Percentiles rank a stretch among this genome's conserved stretches.
Evolutionary conservation across 192 early-diverging fungal species (phyloP).

Genomic region (Allomyces macrogynus): DNA sequence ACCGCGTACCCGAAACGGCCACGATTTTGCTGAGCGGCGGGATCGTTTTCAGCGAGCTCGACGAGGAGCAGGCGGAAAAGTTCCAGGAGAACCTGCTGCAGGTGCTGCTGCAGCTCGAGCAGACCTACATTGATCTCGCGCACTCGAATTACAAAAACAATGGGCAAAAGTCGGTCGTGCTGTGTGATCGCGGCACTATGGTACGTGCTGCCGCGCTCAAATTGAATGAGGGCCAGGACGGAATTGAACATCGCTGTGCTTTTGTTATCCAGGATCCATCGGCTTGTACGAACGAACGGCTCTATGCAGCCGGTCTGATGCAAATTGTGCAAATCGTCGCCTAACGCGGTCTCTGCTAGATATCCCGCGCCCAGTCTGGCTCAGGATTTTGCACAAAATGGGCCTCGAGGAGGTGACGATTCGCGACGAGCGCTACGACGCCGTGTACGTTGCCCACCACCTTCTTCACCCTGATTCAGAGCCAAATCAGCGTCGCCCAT

Average conservation of each 20-base stretch:
- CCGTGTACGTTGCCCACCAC: too few species aligned
- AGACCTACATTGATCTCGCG: constrained; percentile 19
- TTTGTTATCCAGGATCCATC: not conserved
- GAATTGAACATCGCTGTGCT: too few species aligned
- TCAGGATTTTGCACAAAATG: constrained; percentile 14
- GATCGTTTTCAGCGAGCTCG: constrained; percentile 11
- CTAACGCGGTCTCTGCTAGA: constrained; percentile 11
- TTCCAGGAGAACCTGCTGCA: constrained; percentile 18
- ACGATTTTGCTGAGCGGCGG: constrained; percentile 15
- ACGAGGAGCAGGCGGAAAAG: constrained; percentile 9
- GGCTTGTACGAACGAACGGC: not conserved
- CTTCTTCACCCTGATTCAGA: too few species aligned
- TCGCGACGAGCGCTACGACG: constrained; percentile 12
- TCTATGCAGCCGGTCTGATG: too few species aligned
- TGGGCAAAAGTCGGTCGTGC: constrained; percentile 20
- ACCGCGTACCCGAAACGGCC: constrained; percentile 22
- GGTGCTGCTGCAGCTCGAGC: constrained; percentile 18
- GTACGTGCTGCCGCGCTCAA: not conserved
- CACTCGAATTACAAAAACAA: constrained; percentile 11
- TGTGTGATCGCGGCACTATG: constrained; percentile 11
- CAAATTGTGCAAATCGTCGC: too few species aligned
- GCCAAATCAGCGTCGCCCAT: too few species aligned
- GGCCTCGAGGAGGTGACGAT: constrained; percentile 17
- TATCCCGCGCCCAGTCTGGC: constrained; percentile 14
- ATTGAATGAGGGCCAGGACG: too few species aligned